A percentile compares a stretch with the other conserved stretches of the same genome.
phyloP scores from a whole-genome alignment of 2,329 filamentous ascomycete species.

The Trichophyton verrucosum region DNA sequence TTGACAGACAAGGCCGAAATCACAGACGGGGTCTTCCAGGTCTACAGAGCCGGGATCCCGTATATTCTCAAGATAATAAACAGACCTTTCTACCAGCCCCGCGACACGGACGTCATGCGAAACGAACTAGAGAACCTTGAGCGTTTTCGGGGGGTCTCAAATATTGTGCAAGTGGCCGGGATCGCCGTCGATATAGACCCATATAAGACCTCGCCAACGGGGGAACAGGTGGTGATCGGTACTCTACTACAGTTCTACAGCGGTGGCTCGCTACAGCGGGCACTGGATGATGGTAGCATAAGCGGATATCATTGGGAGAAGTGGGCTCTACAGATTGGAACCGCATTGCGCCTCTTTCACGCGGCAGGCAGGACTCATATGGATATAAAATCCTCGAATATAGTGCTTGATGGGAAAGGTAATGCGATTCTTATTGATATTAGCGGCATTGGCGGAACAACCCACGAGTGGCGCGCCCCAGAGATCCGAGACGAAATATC shows the following conservation, averaged over 20 bases:
- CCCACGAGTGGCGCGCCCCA: slow-evolving; percentile 13
- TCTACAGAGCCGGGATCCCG: not conserved
- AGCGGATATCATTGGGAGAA: not conserved
- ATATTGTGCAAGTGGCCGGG: slow-evolving; percentile 14
- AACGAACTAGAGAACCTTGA: slow-evolving; percentile 13
- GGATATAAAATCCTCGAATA: slow-evolving; percentile 16
- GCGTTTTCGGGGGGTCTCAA: slow-evolving; percentile 10
- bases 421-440: slow-evolving; percentile 17
- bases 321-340: slow-evolving; percentile 12
- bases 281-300: not conserved
- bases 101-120: slow-evolving; percentile 11
- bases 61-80: slow-evolving; percentile 12
- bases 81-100: slow-evolving; percentile 13
- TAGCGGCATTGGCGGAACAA: slow-evolving; percentile 11
- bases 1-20: slow-evolving; percentile 2
- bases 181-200: slow-evolving; percentile 10
- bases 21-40: slow-evolving; percentile 3
- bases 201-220: not conserved
- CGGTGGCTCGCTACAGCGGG: slow-evolving; percentile 12
- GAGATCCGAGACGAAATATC: slow-evolving; percentile 10
- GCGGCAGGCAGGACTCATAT: slow-evolving; percentile 12
- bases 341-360: slow-evolving; percentile 10
- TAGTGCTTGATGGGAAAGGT: slow-evolving; percentile 12
- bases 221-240: slow-evolving; percentile 11
- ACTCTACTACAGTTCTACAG: slow-evolving; percentile 15